Base-by-base conservation (phyloP, 768 basidiomycete species). In the Antrodiella citrinella region DNA sequence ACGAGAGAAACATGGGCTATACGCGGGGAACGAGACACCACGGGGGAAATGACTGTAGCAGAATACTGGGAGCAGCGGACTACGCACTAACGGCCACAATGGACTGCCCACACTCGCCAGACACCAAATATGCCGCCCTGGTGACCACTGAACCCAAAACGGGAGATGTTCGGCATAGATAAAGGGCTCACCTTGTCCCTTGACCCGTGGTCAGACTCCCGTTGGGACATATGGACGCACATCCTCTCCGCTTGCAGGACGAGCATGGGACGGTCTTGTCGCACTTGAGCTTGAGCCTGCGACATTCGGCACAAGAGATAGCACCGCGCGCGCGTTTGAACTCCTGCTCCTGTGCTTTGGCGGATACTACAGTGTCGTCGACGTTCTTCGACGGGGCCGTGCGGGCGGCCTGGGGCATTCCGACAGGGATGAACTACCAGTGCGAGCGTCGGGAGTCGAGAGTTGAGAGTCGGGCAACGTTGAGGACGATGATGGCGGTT, bases 301-400 rank as follows among this genome's bases (percentile, higher is more conserved):
- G 62, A 73, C 86, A 87, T 67, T 87, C 85, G 63, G 84, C 84
- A 69, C 84, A 86, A 65, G 81, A 83, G 65, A 86, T 82, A 73
- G 86, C 71, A 49, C 84, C 84, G 62, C 79, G 70, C 60, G 73
- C 84, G 59, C 85, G 78, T 67, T 86, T 88, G 66, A 79, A 69
- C 59, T 86, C 86, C 39, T 86, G 72, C 62, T 86, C 86, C 59
- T 62, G 62, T 11, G 58, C 49, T 52, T 51, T 54, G 12, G 49
- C 45, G 12, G 57, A 43, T 13, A 55, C 52, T 24, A 59, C 62
- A 51, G 58, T 60, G 53, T 60, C 59, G 52, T 48, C 51, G 47
- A 48, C 51, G 40, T 51, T 48, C 13, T 49, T 24, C 38, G 59
- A 59, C 5, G 45, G 26, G 51, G 20, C 38, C 44, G 20, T 26